These are phyloP conservation scores for Lactarius sanguifluus DNA, from an alignment of 768 basidiomycete genomes.

Conservation along the genomic window DNA sequence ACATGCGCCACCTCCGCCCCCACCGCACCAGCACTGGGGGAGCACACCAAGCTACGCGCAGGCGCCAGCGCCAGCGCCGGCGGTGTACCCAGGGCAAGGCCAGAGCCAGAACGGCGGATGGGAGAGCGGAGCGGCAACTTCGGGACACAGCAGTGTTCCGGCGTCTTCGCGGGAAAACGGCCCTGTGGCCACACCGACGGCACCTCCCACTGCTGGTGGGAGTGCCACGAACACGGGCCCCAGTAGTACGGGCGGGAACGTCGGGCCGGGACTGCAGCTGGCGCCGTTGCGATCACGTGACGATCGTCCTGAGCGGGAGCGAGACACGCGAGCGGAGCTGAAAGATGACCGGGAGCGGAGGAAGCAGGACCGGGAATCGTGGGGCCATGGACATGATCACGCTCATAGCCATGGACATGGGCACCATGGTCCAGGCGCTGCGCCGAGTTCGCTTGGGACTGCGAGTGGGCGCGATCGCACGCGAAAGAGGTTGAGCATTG, in stretches of 20 bases:
- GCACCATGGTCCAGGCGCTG: slow-evolving; percentile 4
- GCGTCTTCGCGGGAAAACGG: slow-evolving; percentile 14
- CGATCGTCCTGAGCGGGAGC: slow-evolving; percentile 16
- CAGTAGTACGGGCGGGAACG: neutral
- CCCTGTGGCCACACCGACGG: neutral
- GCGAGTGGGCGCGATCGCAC: slow-evolving; percentile 5
- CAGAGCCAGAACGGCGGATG: slow-evolving; percentile 12
- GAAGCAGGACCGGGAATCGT: slow-evolving; percentile 20
- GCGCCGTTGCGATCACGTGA: slow-evolving; percentile 22
- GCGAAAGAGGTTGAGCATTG: slow-evolving; percentile 24
- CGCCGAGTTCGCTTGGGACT: neutral
- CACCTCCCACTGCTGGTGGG: neutral
- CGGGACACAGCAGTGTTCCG: slow-evolving; percentile 13
- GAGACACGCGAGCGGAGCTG: slow-evolving; percentile 16
- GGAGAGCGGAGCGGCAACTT: slow-evolving; percentile 9
- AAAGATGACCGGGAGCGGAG: slow-evolving; percentile 26
- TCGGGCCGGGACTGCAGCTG: slow-evolving; percentile 22
- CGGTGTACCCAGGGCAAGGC: slow-evolving; percentile 14
- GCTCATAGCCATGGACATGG: slow-evolving; percentile 5
- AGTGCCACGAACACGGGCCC: neutral
- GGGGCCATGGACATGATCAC: slow-evolving; percentile 5
- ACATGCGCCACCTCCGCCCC: slow-evolving; percentile 19
- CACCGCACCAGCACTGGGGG: slow-evolving; percentile 19
- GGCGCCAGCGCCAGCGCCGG: slow-evolving; percentile 17
- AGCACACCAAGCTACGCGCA: slow-evolving; percentile 11